Evolutionary conservation across 148 eudicot species (phyloP), one percentile per base, ranked within the genome.

Genomic region (Pharnaceum exiguum): DNA sequence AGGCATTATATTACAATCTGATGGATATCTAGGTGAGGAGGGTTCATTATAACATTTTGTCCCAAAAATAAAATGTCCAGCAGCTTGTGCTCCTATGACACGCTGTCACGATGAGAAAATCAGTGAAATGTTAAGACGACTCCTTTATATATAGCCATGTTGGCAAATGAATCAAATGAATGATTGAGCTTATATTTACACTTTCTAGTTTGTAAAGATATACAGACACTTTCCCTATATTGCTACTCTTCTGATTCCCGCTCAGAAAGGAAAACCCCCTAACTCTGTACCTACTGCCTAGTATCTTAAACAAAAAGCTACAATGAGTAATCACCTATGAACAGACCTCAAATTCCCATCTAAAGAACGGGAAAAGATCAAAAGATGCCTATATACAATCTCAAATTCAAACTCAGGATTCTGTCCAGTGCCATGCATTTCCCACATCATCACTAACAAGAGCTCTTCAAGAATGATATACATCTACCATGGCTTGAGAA

Each of bases 121-220:
- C n/a, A n/a, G n/a, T n/a, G n/a, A n/a, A n/a, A n/a, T n/a, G n/a
- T n/a, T n/a, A n/a, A n/a, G n/a, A n/a, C n/a, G n/a, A n/a, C n/a
- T n/a, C n/a, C n/a, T n/a, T n/a, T n/a, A n/a, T n/a, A n/a, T n/a
- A n/a, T n/a, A n/a, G n/a, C n/a, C n/a, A n/a, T n/a, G n/a, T n/a
- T n/a, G n/a, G n/a, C n/a, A n/a, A n/a, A n/a, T n/a, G n/a, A n/a
- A n/a, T n/a, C n/a, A n/a, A 45, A 31, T 52, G 68, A 64, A 64
- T 64, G 60, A 46, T 54, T 7, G 3, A 15, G 55, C 39, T 62
- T 24, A 54, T 64, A 44, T 63, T 23, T 54, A 64, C 68, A 64
- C 10, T 46, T 31, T 52, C 45, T 39, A 54, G 33, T 63, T 24
- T 16, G 38, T 12, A 43, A 53, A 1, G 24, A 30, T 24, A 29